Evolutionary conservation across 768 basidiomycete genomes (phyloP).

Genomic region (Tylopilus sp.): DNA sequence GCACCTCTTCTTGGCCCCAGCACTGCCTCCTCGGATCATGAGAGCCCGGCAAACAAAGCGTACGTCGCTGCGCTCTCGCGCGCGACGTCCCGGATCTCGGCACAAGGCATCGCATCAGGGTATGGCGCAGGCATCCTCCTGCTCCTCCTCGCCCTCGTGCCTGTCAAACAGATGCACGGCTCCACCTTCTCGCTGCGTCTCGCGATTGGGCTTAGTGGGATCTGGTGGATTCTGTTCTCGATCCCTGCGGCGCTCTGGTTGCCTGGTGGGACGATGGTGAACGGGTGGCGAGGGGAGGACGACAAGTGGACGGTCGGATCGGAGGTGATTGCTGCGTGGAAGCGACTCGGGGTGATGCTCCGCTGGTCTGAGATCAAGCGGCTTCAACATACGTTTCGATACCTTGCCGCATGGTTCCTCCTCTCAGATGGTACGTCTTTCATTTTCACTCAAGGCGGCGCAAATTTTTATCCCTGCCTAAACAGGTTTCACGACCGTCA

Average conservation of each 20-base stretch:
- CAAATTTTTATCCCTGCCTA: too few relatives aligned
- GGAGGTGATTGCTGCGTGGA: constrained; percentile 73
- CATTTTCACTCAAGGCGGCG: too few relatives aligned
- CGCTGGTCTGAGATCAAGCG: constrained; percentile 66
- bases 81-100: constrained; percentile 81
- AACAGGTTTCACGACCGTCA: constrained; percentile 82
- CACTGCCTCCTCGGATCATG: constrained; percentile 8
- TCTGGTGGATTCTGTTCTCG: constrained; percentile 86
- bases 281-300: background rate
- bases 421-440: constrained; percentile 74
- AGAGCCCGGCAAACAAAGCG: constrained; percentile 26
- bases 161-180: constrained; percentile 68
- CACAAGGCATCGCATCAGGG: constrained; percentile 81
- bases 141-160: constrained; percentile 71
- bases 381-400: constrained; percentile 82
- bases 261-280: constrained; percentile 36
- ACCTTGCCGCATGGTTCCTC: constrained; percentile 91
- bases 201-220: constrained; percentile 79
- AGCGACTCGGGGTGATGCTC: constrained; percentile 70
- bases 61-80: constrained; percentile 60
- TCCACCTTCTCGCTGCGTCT: constrained; percentile 77
- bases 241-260: constrained; percentile 77
- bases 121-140: constrained; percentile 80
- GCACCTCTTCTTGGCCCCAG: constrained; percentile 41
- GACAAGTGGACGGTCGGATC: constrained; percentile 42